Evolutionary conservation across 2,329 filamentous ascomycete species (phyloP).

Genomic region (Tolypocladium tropicale): DNA sequence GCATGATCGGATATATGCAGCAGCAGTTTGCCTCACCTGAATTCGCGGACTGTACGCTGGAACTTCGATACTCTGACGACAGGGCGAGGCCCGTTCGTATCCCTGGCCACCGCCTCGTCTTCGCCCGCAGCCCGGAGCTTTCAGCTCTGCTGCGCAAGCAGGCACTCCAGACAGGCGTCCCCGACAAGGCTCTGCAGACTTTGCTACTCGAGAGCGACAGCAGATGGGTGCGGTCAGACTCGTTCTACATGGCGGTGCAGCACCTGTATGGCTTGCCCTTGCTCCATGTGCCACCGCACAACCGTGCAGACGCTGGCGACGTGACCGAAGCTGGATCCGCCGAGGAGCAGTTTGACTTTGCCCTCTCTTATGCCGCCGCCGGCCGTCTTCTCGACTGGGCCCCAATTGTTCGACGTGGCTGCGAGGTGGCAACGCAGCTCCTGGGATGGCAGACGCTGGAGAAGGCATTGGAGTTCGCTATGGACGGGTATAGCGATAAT

Average conservation of each 20-base stretch:
- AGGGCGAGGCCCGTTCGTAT: slow-evolving; percentile 30
- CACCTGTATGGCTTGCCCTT: slow-evolving; percentile 46
- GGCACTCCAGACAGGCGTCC: slow-evolving; percentile 17
- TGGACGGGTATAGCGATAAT: slow-evolving; percentile 27
- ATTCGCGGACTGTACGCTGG: slow-evolving; percentile 33
- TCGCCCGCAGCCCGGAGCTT: slow-evolving; percentile 37
- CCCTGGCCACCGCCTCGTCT: slow-evolving; percentile 43
- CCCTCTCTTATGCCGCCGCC: slow-evolving; percentile 55
- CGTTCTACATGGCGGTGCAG: slow-evolving; percentile 47
- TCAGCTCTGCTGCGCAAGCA: slow-evolving; percentile 15
- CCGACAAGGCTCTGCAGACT: slow-evolving; percentile 13
- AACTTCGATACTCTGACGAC: slow-evolving; percentile 32
- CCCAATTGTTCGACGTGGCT: slow-evolving; percentile 44
- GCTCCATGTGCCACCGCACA: slow-evolving; percentile 23
- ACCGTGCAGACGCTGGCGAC: slow-evolving; percentile 15
- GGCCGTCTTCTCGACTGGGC: slow-evolving; percentile 47
- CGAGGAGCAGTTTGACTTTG: slow-evolving; percentile 39
- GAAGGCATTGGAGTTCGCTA: slow-evolving; percentile 46
- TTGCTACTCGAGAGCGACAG: slow-evolving; percentile 37
- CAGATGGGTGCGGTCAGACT: slow-evolving; percentile 42
- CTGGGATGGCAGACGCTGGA: slow-evolving; percentile 55
- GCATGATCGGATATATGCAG: slow-evolving; percentile 27
- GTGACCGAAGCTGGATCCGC: slow-evolving; percentile 26
- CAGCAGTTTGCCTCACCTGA: slow-evolving; percentile 21
- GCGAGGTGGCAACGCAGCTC: slow-evolving; percentile 47